These are phyloP conservation scores for Phytopythium ostracodes DNA, from an alignment of 352 stramenopile species.

Conservation along the genomic window DNA sequence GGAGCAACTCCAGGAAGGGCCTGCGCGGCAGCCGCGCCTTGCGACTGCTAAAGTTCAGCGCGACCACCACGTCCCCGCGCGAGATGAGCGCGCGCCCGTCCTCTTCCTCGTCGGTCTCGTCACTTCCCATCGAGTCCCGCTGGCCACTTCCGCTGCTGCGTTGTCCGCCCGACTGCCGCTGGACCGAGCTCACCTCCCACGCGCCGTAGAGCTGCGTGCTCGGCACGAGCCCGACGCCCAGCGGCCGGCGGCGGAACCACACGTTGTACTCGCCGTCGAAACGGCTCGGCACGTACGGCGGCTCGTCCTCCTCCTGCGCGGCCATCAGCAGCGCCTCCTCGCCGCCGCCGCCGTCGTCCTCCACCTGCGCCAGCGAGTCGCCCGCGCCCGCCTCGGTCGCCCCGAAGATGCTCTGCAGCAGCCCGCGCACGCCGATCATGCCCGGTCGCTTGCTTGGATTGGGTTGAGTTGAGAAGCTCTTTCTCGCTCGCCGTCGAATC, in stretches of 20 bases:
- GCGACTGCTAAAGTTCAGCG: constrained; percentile 49
- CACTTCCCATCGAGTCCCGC: background rate
- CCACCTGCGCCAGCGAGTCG: constrained; percentile 3
- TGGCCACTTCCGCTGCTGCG: background rate
- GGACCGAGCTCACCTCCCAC: constrained; percentile 68
- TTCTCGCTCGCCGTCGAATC: background rate
- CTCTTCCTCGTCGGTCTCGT: constrained; percentile 11
- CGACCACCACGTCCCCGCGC: constrained; percentile 60
- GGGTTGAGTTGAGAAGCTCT: background rate
- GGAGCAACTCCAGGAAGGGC: constrained; percentile 37
- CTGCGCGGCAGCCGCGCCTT: constrained; percentile 47
- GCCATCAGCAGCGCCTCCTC: constrained; percentile 3
- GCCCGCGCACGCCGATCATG: constrained; percentile 26
- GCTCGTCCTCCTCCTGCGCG: constrained; percentile 13
- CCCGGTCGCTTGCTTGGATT: background rate
- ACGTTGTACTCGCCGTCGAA: constrained; percentile 71
- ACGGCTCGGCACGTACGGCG: constrained; percentile 35
- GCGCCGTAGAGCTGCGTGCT: constrained; percentile 76
- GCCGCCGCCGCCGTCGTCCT: constrained; percentile 1
- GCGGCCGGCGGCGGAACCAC: constrained; percentile 55
- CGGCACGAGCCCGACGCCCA: constrained; percentile 72
- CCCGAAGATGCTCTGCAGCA: constrained; percentile 35
- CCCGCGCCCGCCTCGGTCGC: constrained; percentile 8
- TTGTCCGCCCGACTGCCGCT: constrained; percentile 6
- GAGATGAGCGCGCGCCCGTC: constrained; percentile 22